Conservation (phyloP, 495 filamentous ascomycete species). For the Podospora pseudocomata region DNA sequence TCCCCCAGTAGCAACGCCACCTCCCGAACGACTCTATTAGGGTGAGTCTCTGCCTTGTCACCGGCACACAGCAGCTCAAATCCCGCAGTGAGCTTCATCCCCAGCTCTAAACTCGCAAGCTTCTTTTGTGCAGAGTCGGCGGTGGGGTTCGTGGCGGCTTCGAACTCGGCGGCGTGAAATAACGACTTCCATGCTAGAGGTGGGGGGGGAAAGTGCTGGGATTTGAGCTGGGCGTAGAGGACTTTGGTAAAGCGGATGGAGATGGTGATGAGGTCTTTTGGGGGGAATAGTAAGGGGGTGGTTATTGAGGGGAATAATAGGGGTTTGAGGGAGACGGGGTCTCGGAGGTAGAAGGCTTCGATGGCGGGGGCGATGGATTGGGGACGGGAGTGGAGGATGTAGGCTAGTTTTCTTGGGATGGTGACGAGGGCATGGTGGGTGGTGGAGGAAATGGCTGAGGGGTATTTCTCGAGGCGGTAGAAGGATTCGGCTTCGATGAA, state of each 20-base stretch:
- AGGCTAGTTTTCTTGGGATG: conserved; percentile 80
- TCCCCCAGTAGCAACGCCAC: conserved; percentile 73
- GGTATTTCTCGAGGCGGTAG: conserved; percentile 79
- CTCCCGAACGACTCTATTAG: conserved; percentile 64
- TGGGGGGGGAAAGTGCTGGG: conserved; percentile 69
- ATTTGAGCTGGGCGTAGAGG: conserved; percentile 85
- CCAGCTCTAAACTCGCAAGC: conserved; percentile 59
- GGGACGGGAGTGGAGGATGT: conserved; percentile 68
- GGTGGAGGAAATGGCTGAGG: conserved; percentile 62
- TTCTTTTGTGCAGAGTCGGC: conserved; percentile 32
- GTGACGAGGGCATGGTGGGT: conserved; percentile 67
- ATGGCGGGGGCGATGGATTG: conserved; percentile 74
- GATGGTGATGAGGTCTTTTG: conserved; percentile 72
- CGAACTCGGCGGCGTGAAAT: conserved; percentile 24
- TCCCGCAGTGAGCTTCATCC: conserved; percentile 86
- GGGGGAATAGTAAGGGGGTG: conserved; percentile 55
- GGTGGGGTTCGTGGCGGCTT: conserved; percentile 9
- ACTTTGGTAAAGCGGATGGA: conserved; percentile 79
- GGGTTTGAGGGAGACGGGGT: conserved; percentile 71
- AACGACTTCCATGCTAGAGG: conserved; percentile 59
- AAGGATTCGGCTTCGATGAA: conserved; percentile 85
- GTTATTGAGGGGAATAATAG: conserved; percentile 48
- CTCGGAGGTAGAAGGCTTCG: conserved; percentile 90
- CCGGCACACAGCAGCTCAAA: conserved; percentile 76
- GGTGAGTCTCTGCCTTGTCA: conserved; percentile 57